Base-by-base conservation (phyloP, 2,329 filamentous ascomycete genomes). In the Pseudogymnoascus sp. region DNA sequence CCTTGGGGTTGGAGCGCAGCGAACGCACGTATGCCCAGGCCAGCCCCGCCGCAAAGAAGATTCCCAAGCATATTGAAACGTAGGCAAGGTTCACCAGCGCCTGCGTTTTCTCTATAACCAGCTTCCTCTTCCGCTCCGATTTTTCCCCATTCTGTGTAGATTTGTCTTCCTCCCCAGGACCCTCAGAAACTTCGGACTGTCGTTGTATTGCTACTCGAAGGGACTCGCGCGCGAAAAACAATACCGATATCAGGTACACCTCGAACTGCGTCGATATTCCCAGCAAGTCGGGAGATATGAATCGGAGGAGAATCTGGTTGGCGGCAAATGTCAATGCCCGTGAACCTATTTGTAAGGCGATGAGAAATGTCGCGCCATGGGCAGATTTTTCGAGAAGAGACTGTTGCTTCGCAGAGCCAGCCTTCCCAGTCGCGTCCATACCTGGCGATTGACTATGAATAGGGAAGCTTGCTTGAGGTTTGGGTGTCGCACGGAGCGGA, bases 151-250 rank as follows among this genome's bases (percentile, higher is more conserved):
- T 60, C 14, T 66, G 18, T 58, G 18, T 39, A 33, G 47, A 53
- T 53, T 53, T 60, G 12, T 59, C 60, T 0, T 57, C 62, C 18
- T 60, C 63, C 5, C 61, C 62, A 11, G 36, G 58, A 37, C 62
- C 61, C 39, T 65, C 65, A 59, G 58, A 60, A 12, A 64, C 65
- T n/a, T 74, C 71, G n/a, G 74, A 76, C 67, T 92, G 89, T 59
- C 94, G 82, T 75, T 97, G 93, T 36, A 96, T 84, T 25, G 93
- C 91, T n/a, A 96, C 88, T 14, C 94, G 87, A 57, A 97, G 77
- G 69, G 89, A 93, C 75, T 99, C 94, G 38, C 94, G 83, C 0
- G 94, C 89, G 70, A 99, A 97, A 74, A 96, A 97, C 0, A 99
- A 81, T n/a, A 95, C 87, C 0, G 91, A 91, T 47, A 96, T 88